Conservation (phyloP, 2,329 filamentous ascomycete species). For the Zasmidium angulare region DNA sequence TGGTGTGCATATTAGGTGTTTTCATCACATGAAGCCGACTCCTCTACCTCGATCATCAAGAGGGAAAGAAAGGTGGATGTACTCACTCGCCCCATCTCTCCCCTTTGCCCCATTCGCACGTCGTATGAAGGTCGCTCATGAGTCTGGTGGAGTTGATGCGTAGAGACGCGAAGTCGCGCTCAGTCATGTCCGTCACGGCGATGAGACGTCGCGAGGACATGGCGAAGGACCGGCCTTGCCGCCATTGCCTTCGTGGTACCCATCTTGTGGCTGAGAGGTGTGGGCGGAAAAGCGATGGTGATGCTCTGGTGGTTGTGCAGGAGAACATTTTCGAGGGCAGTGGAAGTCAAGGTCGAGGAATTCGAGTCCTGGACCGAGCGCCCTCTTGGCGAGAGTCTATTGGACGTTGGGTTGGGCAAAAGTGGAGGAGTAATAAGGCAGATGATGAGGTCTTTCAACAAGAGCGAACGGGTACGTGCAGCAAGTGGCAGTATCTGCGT, state of each 20-base stretch:
- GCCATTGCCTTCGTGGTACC: constrained; percentile 13
- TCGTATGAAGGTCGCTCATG: constrained; percentile 64
- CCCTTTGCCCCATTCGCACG: constrained; percentile 66
- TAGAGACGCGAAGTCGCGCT: constrained; percentile 52
- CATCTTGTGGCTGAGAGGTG: neutral
- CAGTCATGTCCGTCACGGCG: constrained; percentile 50
- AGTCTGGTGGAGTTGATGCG: constrained; percentile 60
- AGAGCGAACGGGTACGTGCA: neutral
- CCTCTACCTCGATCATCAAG: neutral
- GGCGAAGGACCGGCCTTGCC: constrained; percentile 29
- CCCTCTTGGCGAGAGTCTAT: neutral
- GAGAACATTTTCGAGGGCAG: neutral
- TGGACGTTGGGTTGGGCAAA: neutral
- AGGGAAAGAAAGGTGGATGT: constrained; percentile 8
- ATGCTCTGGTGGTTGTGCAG: neutral
- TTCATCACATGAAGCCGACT: constrained; percentile 17
- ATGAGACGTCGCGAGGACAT: constrained; percentile 36
- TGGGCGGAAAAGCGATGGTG: neutral
- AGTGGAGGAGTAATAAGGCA: too few relatives aligned
- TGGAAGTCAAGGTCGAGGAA: neutral
- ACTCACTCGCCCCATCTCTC: constrained; percentile 67
- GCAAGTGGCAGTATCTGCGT: too few relatives aligned
- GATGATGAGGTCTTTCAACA: neutral
- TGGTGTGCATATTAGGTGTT: constrained; percentile 13
- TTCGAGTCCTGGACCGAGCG: neutral